Evolutionary conservation across 2,329 filamentous ascomycete species (phyloP).

Genomic region (Aspergillus sp.): DNA sequence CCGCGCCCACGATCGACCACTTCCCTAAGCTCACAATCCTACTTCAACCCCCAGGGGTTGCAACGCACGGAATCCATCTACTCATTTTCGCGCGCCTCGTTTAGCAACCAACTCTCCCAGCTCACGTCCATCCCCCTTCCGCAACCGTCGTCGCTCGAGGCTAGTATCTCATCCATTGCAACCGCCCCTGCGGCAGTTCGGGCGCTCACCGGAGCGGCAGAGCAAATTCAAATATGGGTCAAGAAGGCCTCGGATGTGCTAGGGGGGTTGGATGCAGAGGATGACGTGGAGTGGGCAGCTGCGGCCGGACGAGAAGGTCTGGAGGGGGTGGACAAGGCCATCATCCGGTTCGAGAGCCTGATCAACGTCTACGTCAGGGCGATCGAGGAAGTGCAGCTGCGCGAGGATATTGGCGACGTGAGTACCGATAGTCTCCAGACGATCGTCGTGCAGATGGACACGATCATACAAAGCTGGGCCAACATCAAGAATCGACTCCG

Average conservation of each 20-base stretch:
- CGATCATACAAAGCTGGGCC: constrained; percentile 79
- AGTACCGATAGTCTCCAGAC: constrained; percentile 69
- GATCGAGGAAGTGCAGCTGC: constrained; percentile 86
- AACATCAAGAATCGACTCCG: constrained; percentile 76
- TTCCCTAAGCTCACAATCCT: constrained; percentile 42
- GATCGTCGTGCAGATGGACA: constrained; percentile 86
- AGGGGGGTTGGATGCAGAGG: constrained; percentile 84
- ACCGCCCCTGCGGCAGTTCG: constrained; percentile 81
- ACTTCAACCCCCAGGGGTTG: constrained; percentile 49
- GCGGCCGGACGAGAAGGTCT: constrained; percentile 69
- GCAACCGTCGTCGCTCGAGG: constrained; percentile 78
- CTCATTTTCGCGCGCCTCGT: constrained; percentile 86
- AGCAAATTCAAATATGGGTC: constrained; percentile 94
- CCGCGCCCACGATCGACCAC: constrained; percentile 27
- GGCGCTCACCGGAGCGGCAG: constrained; percentile 80
- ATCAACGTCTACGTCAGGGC: constrained; percentile 90
- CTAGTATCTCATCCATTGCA: constrained; percentile 79
- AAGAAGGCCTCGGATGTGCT: constrained; percentile 88
- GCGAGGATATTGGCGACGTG: constrained; percentile 72
- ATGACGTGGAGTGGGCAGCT: constrained; percentile 94
- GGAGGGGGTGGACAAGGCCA: constrained; percentile 65
- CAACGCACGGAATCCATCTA: constrained; percentile 83
- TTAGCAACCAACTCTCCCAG: constrained; percentile 89
- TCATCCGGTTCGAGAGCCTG: constrained; percentile 80
- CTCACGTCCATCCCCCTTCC: constrained; percentile 88